phyloP scores from a whole-genome alignment of 495 filamentous ascomycete genomes.

The Bacidia gigantensis region DNA sequence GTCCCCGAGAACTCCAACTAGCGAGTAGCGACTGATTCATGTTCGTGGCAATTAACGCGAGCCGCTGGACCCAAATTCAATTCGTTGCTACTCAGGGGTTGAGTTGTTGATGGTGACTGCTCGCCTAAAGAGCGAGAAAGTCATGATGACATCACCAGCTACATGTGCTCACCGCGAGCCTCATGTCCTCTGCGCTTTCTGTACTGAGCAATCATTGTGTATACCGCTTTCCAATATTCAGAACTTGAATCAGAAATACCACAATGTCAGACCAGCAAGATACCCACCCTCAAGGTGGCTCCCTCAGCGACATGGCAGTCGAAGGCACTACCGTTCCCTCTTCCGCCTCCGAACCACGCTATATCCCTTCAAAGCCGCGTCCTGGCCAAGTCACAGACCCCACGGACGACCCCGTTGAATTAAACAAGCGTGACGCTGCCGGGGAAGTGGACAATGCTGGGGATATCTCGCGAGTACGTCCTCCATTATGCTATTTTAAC shows the following conservation, averaged over 20 bases:
- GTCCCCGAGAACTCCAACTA: no score
- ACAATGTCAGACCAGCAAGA: conserved; percentile 3
- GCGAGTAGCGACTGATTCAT: no score
- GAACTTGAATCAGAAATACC: not conserved
- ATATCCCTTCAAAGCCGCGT: conserved; percentile 42
- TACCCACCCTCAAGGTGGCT: conserved; percentile 23
- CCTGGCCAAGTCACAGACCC: conserved; percentile 30
- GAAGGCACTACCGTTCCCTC: conserved; percentile 39
- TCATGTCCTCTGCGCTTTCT: no score
- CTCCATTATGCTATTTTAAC: not conserved
- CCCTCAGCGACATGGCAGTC: conserved; percentile 38
- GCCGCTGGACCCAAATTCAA: not conserved
- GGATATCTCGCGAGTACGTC: conserved; percentile 33
- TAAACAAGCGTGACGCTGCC: conserved; percentile 24
- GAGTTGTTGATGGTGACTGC: not conserved
- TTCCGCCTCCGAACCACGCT: conserved; percentile 38
- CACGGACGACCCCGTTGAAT: conserved; percentile 15
- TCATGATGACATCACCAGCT: not conserved
- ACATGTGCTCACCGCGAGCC: not conserved
- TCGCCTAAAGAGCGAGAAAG: not conserved
- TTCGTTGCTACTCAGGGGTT: not conserved
- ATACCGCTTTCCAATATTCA: not conserved
- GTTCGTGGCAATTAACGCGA: no score
- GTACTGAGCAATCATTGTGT: no score
- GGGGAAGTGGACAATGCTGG: conserved; percentile 38